Conservation (phyloP, 192 early-diverging fungal species). For the Linnemannia schmuckeri region DNA sequence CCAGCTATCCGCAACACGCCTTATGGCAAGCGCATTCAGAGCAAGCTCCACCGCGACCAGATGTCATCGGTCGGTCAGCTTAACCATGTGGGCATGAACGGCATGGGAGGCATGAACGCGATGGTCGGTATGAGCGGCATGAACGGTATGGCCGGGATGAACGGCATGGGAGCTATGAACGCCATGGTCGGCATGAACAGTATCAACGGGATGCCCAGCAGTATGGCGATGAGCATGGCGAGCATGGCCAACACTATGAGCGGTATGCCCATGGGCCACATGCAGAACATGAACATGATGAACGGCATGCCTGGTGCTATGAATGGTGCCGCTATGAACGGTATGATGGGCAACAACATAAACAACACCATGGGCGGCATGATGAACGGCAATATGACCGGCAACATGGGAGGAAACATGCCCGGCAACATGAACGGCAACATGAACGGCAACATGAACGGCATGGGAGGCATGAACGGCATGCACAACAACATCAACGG, state of each 20-base stretch:
- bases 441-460: conserved; percentile 23
- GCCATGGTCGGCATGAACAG: conserved; percentile 20
- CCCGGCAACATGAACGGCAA: conserved; percentile 2
- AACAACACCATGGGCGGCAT: conserved; percentile 12
- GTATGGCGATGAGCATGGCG: conserved; percentile 48
- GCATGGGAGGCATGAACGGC: conserved; percentile 27
- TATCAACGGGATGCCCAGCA: conserved; percentile 26
- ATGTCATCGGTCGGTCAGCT: conserved; percentile 37
- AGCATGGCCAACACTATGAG: conserved; percentile 30
- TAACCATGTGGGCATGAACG: conserved; percentile 34
- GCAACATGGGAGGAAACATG: conserved; percentile 21
- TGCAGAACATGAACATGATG: conserved; percentile 28
- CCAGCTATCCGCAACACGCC: conserved; percentile 89
- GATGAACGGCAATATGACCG: conserved; percentile 17
- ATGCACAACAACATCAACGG: conserved; percentile 46
- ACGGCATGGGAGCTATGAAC: conserved; percentile 32
- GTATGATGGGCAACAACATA: conserved; percentile 10
- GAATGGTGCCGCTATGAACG: conserved; percentile 20
- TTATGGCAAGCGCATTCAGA: conserved; percentile 90
- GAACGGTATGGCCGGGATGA: conserved; percentile 34
- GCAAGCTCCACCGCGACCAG: conserved; percentile 79
- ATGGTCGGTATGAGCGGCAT: conserved; percentile 25
- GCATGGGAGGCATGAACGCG: conserved; percentile 32
- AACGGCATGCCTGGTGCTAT: conserved; percentile 25
- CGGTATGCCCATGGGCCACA: conserved; percentile 31